Percentiles rank a stretch among this genome's conserved stretches.
Conservation (phyloP, 306 rosid genomes). For the Mimosa pudica region DNA sequence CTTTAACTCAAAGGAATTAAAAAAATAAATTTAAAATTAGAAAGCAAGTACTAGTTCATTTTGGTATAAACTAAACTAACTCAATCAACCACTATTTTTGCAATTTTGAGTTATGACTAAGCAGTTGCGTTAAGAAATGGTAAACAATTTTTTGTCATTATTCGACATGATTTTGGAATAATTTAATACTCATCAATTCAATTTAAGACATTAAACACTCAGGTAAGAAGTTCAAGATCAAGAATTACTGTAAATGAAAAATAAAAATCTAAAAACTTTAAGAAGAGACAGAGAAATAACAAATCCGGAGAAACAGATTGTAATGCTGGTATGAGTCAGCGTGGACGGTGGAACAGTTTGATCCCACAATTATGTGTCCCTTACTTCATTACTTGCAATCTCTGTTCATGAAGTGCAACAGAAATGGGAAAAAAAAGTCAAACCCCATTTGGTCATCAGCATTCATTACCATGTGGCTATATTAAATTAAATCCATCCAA, state of each 20-base stretch:
- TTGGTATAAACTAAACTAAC: too few relatives aligned
- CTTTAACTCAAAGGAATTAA: too few relatives aligned
- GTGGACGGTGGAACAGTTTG: background rate
- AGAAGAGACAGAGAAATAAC: background rate
- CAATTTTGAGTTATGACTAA: background rate
- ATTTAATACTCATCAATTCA: too few relatives aligned
- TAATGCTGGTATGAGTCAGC: conserved; percentile 20
- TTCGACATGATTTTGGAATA: too few relatives aligned
- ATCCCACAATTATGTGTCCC: background rate
- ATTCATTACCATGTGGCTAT: conserved; percentile 33
- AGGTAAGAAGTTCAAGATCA: background rate
- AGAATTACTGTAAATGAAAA: too few relatives aligned
- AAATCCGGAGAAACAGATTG: conserved; percentile 4
- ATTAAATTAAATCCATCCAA: background rate
- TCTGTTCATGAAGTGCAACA: background rate
- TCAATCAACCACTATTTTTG: too few relatives aligned
- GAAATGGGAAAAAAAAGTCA: background rate
- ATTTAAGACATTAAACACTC: too few relatives aligned
- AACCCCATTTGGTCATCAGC: conserved; percentile 21
- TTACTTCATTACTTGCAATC: conserved; percentile 6
- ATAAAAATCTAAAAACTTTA: too few relatives aligned
- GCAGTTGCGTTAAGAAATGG: background rate
- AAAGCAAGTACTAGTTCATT: background rate
- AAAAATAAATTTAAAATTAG: background rate
- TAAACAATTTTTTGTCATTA: background rate